Conservation (phyloP, 805 yeast species). For the Grigorovia jiainica region DNA sequence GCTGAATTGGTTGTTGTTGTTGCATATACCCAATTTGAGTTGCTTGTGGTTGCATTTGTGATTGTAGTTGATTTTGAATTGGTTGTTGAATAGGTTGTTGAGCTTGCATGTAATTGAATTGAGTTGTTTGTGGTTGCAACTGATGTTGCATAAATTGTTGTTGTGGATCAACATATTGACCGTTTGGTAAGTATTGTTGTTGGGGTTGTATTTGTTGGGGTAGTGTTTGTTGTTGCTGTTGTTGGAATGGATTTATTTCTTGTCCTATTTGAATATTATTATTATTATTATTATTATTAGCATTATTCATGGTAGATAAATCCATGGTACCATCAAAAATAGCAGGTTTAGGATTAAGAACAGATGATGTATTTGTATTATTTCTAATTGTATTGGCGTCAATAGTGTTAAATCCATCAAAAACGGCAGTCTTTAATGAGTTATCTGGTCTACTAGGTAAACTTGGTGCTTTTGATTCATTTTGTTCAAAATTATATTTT, state of each 20-base stretch:
- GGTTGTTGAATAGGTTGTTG: not conserved
- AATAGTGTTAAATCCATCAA: slow-evolving; percentile 20
- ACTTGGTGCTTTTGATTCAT: slow-evolving; percentile 17
- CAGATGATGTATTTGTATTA: slow-evolving; percentile 7
- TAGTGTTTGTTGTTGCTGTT: slow-evolving; percentile 14
- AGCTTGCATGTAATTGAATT: too few relatives aligned
- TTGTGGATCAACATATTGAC: not conserved
- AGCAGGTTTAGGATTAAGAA: slow-evolving; percentile 16
- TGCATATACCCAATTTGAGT: not conserved
- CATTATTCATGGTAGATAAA: slow-evolving; percentile 7
- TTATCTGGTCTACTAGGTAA: slow-evolving; percentile 33
- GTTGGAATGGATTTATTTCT: slow-evolving; percentile 8
- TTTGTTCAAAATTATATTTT: slow-evolving; percentile 2
- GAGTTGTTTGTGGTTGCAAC: not conserved
- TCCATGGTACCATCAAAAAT: slow-evolving; percentile 19
- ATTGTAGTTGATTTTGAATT: not conserved
- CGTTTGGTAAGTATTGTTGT: slow-evolving; percentile 5
- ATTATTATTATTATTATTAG: not conserved
- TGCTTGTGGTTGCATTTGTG: not conserved
- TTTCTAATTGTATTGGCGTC: slow-evolving; percentile 3
- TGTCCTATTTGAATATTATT: not conserved
- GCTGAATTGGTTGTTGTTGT: slow-evolving; percentile 2
- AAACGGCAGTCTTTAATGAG: slow-evolving; percentile 27
- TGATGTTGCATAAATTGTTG: slow-evolving; percentile 1
- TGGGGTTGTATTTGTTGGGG: slow-evolving; percentile 10